A percentile compares a stretch with the other conserved stretches of the same genome.
phyloP scores from a whole-genome alignment of 2,329 filamentous ascomycete genomes.

The Tolypocladium sp. region DNA sequence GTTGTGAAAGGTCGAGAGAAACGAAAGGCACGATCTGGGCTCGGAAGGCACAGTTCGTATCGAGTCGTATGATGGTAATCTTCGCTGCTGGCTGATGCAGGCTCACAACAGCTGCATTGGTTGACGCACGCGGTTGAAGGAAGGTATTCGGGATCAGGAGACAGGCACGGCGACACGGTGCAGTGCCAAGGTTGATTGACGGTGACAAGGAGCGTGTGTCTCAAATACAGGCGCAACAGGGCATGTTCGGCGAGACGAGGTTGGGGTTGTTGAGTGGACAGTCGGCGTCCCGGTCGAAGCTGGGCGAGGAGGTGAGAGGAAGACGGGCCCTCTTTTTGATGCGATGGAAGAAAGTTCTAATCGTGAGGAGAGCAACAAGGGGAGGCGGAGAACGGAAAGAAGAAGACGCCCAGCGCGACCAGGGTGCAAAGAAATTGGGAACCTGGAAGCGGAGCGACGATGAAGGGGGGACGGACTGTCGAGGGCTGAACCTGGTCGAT shows the following conservation, averaged over 20 bases:
- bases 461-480: background rate
- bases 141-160: background rate
- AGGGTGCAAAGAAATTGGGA: conserved; percentile 4
- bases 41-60: background rate
- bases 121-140: background rate
- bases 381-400: background rate
- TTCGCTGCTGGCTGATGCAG: background rate
- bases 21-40: background rate
- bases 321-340: background rate
- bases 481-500: background rate
- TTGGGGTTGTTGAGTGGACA: background rate
- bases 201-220: background rate
- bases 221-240: background rate
- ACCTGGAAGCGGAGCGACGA: conserved; percentile 1
- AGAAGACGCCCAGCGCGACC: background rate
- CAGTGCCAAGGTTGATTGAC: background rate
- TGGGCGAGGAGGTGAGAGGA: background rate
- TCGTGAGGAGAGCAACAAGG: background rate
- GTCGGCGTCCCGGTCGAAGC: background rate
- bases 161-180: background rate
- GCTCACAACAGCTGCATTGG: background rate
- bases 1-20: background rate
- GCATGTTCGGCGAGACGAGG: background rate
- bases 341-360: conserved; percentile 1
- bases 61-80: background rate